Conservation (phyloP, 2,329 filamentous ascomycete genomes). For the Phaeophleospora eucalypticola region DNA sequence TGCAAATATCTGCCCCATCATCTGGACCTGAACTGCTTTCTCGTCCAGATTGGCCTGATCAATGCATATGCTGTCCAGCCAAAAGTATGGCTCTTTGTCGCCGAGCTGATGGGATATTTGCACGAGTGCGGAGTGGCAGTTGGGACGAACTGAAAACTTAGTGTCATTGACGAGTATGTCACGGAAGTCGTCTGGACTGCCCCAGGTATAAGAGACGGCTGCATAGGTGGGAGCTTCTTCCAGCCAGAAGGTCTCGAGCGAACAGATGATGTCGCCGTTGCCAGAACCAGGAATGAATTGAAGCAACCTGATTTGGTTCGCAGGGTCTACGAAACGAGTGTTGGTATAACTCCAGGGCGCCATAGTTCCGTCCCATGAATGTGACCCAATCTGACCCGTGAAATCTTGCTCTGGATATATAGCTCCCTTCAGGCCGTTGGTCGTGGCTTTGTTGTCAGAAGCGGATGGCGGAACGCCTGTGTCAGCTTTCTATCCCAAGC, state of each 20-base stretch:
- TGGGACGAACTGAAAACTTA: background rate
- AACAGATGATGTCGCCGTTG: background rate
- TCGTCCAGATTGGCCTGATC: slow-evolving; percentile 13
- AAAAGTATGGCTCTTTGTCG: slow-evolving; percentile 2
- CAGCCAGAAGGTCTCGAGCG: background rate
- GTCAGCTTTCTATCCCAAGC: too few relatives aligned
- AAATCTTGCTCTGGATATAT: too few relatives aligned
- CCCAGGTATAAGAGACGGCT: slow-evolving; percentile 6
- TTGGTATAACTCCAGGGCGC: too few relatives aligned
- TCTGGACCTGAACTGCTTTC: slow-evolving; percentile 11
- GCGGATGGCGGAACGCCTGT: too few relatives aligned
- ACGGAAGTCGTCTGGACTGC: background rate
- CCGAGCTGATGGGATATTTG: too few relatives aligned
- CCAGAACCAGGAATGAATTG: background rate
- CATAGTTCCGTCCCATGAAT: too few relatives aligned
- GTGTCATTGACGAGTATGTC: background rate
- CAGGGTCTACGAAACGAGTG: too few relatives aligned
- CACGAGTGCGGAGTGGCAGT: slow-evolving; percentile 1
- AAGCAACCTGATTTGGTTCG: background rate
- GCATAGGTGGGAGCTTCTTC: background rate
- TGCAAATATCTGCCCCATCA: slow-evolving; percentile 13
- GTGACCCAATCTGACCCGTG: too few relatives aligned
- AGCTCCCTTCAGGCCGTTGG: too few relatives aligned
- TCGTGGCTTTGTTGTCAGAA: too few relatives aligned
- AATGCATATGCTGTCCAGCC: slow-evolving; percentile 13